These are phyloP conservation scores for Biancaea sappan DNA, from an alignment of 306 rosid genomes.

Conservation along the genomic window DNA sequence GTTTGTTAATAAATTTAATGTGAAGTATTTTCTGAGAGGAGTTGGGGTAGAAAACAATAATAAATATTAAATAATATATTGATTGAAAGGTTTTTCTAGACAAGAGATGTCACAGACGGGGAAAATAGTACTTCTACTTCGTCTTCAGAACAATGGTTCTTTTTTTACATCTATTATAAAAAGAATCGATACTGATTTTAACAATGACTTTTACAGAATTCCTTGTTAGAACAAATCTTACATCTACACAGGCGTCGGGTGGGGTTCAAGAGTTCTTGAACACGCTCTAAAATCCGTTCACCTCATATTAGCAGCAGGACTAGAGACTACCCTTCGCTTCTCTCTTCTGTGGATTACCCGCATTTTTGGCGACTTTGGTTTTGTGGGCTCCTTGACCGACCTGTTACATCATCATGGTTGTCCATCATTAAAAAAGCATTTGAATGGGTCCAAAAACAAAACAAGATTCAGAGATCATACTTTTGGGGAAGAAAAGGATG, in stretches of 20 bases:
- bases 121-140: too few relatives aligned
- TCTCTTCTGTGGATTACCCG: slow-evolving; percentile 68
- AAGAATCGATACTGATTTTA: too few relatives aligned
- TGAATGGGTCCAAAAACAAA: neutral
- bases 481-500: slow-evolving; percentile 80
- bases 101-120: too few relatives aligned
- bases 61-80: too few relatives aligned
- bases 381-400: slow-evolving; percentile 62
- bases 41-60: too few relatives aligned
- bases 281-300: slow-evolving; percentile 35
- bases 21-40: too few relatives aligned
- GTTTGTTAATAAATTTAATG: too few relatives aligned
- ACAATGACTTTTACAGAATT: too few relatives aligned
- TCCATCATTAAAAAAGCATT: neutral
- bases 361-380: slow-evolving; percentile 79
- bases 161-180: too few relatives aligned
- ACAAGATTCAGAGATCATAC: slow-evolving; percentile 41
- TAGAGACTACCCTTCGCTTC: slow-evolving; percentile 57
- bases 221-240: too few relatives aligned
- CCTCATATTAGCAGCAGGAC: slow-evolving; percentile 80
- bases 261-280: slow-evolving; percentile 70
- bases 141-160: too few relatives aligned
- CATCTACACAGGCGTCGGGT: slow-evolving; percentile 2
- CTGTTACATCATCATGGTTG: slow-evolving; percentile 37
- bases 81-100: too few relatives aligned